phyloP scores from a whole-genome alignment of 306 rosid species.

The Dicorynia guianensis region DNA sequence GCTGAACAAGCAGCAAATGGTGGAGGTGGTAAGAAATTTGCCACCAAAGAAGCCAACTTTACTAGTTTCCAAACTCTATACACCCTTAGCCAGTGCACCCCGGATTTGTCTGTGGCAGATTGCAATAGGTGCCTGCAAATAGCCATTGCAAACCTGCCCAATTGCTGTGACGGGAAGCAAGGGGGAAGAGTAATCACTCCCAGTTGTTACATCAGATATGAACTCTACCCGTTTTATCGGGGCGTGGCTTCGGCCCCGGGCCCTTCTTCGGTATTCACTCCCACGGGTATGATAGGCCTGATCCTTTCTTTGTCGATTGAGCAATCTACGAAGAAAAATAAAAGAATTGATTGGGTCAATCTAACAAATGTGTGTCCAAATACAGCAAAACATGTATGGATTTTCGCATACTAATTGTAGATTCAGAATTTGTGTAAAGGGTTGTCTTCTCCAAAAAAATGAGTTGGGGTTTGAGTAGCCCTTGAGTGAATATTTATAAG shows the following conservation, averaged over 20 bases:
- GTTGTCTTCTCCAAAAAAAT: neutral
- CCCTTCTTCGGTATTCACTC: neutral
- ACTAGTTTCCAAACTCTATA: neutral
- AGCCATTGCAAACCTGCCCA: neutral
- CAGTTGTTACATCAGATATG: neutral
- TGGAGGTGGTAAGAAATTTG: constrained; percentile 22
- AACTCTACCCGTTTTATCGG: neutral
- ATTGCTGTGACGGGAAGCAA: neutral
- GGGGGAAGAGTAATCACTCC: neutral
- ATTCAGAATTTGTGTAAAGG: too few relatives aligned
- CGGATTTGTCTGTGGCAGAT: neutral
- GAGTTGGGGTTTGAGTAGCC: neutral
- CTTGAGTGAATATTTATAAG: too few relatives aligned
- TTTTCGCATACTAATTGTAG: too few relatives aligned
- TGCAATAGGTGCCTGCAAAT: constrained; percentile 21
- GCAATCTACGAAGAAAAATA: neutral
- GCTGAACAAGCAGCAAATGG: neutral
- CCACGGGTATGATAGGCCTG: neutral
- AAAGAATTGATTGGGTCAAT: neutral
- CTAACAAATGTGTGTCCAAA: too few relatives aligned
- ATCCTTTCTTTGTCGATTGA: neutral
- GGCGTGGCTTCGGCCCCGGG: neutral
- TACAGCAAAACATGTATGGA: too few relatives aligned
- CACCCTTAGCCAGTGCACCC: constrained; percentile 33
- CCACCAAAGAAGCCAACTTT: constrained; percentile 9